Base-by-base conservation (phyloP, 495 filamentous ascomycete genomes). In the Penicillium angulare region DNA sequence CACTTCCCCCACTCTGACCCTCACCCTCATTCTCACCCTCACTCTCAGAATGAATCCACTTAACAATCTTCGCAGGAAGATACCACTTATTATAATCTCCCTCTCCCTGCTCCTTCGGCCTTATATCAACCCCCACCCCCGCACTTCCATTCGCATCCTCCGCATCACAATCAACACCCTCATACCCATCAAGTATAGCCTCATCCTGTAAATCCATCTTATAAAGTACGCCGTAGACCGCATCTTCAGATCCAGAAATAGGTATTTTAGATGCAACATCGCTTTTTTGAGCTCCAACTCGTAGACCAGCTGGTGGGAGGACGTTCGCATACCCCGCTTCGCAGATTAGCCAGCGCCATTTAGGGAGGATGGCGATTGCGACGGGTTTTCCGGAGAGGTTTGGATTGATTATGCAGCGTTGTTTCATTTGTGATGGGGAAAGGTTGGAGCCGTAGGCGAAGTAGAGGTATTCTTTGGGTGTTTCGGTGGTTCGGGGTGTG, bases 371-470 rank as follows among this genome's bases (percentile, higher is more conserved):
- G 41, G 73, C 63, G 49, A 77, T 62, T 43, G 72, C 69, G 1
- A 73, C 56, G 0, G 77, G 78, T 10, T 56, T 79, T 5, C 78
- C 78, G 50, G 73, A 80, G 47, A 61, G 80, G 5, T 74, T 15
- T 0, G 73, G 71, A 47, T 78, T 77, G 3, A 70, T 58, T 2
- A 74, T 77, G 59, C 86, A 90, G 53, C 87, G 83, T 18, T 61
- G 47, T 8, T 33, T 45, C 87, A 90, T 90, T 63, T 90, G 86
- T 5, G 74, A 64, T 17, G 75, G 69, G 59, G 82, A 87, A 50
- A 90, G 76, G 60, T 90, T 90, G 49, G 77, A 83, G 58, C 86
- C 87, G 66, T 88, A 89, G 61, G 79, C 87, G 60, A 89, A 88
- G 71, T 90, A 88, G 58, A 85, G 62, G 32, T 65, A 48, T 50